These are phyloP conservation scores for Orychophragmus violaceus DNA, from an alignment of 345 rosid species.

Conservation along the genomic window DNA sequence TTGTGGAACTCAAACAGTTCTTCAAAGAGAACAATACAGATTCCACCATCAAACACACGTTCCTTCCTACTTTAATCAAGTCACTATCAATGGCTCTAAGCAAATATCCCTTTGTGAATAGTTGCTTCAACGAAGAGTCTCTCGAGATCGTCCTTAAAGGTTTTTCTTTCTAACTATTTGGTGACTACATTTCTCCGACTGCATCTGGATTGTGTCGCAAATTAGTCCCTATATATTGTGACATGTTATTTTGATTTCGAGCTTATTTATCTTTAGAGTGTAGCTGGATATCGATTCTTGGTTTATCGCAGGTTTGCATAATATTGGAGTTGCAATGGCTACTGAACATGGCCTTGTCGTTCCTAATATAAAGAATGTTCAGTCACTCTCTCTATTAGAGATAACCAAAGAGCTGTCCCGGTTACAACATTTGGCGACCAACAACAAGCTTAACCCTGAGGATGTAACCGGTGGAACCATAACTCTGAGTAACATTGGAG, in stretches of 20 bases:
- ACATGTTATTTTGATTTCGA: not conserved
- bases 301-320: slow-evolving; percentile 62
- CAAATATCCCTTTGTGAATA: slow-evolving; percentile 74
- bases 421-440: slow-evolving; percentile 60
- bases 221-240: too few species aligned
- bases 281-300: not conserved
- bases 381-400: slow-evolving; percentile 70
- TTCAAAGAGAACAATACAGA: slow-evolving; percentile 66
- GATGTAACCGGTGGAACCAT: slow-evolving; percentile 86
- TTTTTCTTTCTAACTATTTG: slow-evolving; percentile 18
- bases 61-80: slow-evolving; percentile 79
- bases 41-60: slow-evolving; percentile 63
- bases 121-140: slow-evolving; percentile 77
- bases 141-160: slow-evolving; percentile 78
- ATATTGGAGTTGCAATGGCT: slow-evolving; percentile 96
- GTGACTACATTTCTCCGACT: too few species aligned
- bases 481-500: slow-evolving; percentile 84
- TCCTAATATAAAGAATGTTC: slow-evolving; percentile 90
- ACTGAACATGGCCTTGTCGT: slow-evolving; percentile 82
- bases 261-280: not conserved
- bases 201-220: too few species aligned
- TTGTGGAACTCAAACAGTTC: slow-evolving; percentile 62
- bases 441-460: slow-evolving; percentile 64
- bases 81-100: slow-evolving; percentile 77
- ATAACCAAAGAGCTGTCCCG: slow-evolving; percentile 76